These are phyloP conservation scores for Apiotrichum domesticum DNA, from an alignment of 1,284 basidiomycete genomes.

Conservation along the genomic window DNA sequence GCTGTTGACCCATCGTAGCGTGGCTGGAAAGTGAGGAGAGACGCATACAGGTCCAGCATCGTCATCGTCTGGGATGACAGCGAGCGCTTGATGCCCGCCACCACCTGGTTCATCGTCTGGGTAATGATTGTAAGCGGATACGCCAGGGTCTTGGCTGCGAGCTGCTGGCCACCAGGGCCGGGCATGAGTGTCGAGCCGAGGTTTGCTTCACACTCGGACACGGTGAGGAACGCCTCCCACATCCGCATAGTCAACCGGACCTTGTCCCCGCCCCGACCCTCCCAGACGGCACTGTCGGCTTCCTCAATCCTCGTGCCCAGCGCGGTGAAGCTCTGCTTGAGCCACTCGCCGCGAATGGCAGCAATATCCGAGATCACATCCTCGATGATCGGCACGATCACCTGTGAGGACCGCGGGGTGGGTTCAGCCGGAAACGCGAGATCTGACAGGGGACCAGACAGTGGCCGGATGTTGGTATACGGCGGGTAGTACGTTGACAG, in stretches of 20 bases:
- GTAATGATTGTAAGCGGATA: slow-evolving; percentile 19
- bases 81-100: slow-evolving; percentile 35
- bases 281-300: slow-evolving; percentile 32
- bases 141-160: slow-evolving; percentile 27
- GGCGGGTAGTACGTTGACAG: slow-evolving; percentile 31
- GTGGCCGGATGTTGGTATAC: slow-evolving; percentile 23
- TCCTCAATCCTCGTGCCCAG: slow-evolving; percentile 30
- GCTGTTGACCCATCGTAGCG: slow-evolving; percentile 29
- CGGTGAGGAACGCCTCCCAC: slow-evolving; percentile 33
- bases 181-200: slow-evolving; percentile 37
- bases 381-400: slow-evolving; percentile 26
- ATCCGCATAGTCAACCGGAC: slow-evolving; percentile 26
- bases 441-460: slow-evolving; percentile 18
- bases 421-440: slow-evolving; percentile 19
- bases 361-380: slow-evolving; percentile 24
- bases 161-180: slow-evolving; percentile 22
- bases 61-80: slow-evolving; percentile 37
- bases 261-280: slow-evolving; percentile 32
- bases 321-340: slow-evolving; percentile 21
- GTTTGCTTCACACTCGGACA: slow-evolving; percentile 41
- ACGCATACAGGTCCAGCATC: slow-evolving; percentile 40
- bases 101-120: slow-evolving; percentile 27
- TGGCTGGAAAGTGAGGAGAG: slow-evolving; percentile 22
- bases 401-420: slow-evolving; percentile 24
- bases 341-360: slow-evolving; percentile 32